Evolutionary conservation across 495 filamentous ascomycete genomes (phyloP), one percentile per base, ranked within the genome.

Genomic region (Lophium mytilinum): DNA sequence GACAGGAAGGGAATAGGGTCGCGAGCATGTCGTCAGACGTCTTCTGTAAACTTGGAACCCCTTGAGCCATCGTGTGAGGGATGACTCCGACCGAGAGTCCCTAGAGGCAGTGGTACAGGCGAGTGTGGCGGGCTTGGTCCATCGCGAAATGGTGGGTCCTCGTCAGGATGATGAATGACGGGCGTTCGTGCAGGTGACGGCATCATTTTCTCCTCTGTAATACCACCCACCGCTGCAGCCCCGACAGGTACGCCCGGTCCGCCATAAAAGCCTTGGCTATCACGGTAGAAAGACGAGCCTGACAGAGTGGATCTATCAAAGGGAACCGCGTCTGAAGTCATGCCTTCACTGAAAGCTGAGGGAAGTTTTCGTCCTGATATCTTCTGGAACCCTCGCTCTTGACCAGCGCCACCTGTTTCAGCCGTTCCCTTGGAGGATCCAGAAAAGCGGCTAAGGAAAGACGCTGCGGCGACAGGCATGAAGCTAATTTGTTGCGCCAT

Each of bases 21-120:
- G 24, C 8, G 19, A 48, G 11, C 15, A 48, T 21, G 30, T 48
- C 17, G 33, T 52, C 50, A 52, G 50, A 52, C 50, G 15, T 52
- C 21, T 52, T 81, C 78, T 36, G 76, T 76, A 61, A 81, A 81
- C 36, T 77, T 76, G 56, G 78, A 80, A 34, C 76, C 69, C 40
- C 76, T 73, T 58, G 77, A 80, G 19, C 78, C 78, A 62, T 80
- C 78, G 34, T 71, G 68, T 55, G 75, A 77, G 6, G 76, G 72
- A 69, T 75, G 72, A 53, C 77, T 81, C 35, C 78, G 74, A 35
- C 78, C 78, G 17, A 81, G 46, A 41, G 67, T 63, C 52, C 80
- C 78, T 17, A 71, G 46, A 66, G 68, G 52, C 54, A 58, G 43
- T 17, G 52, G 36, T 42, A 55, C 63, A 15, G 59, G 56, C 55